Evolutionary conservation across 139 green algal genomes (phyloP), one percentile per base, ranked within the genome.

Genomic region (Tetradesmus obliquus): DNA sequence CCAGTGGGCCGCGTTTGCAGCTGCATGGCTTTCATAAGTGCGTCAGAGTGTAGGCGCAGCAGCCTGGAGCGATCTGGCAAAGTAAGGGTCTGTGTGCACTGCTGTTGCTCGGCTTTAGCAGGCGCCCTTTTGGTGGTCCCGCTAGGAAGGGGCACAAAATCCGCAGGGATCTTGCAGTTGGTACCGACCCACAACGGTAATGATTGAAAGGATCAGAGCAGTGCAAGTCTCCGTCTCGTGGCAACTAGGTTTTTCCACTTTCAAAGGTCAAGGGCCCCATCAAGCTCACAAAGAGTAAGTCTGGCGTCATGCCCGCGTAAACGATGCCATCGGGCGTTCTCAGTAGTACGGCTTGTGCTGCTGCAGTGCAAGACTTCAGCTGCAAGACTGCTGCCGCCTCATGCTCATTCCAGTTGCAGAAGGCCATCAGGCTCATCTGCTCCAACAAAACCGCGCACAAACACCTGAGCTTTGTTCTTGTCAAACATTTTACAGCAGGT

Each of bases 1-100:
- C 84, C 84, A 24, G n/a, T 55, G 57, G 84, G 84, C 84, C 84
- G 84, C 72, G 84, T 88, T 76, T 88, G 84, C 57, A 88, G n/a
- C 58, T 88, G 84, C 57, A 76, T 76, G 66, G 66, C 66, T 76
- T 19, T 76, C 66, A 76, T 76, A 9, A 24, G 15, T 76, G 66
- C 66, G n/a, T 76, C 15, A 3, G 5, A 1, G 66, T 76, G 66
- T 7, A 24, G 2, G 17, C 66, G 66, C 66, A 76, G 66, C 17
- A 17, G 66, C 17, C 5, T 3, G 66, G n/a, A 13, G 66, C 13
- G 66, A 24, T 76, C 66, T 76, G 66, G 66, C 15, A 24, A 76
- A 76, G 66, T 76, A 76, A 76, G 66, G 60, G 66, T 76, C 66
- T 76, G 66, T 76, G 66, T 5, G 66, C 66, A 76, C 17, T 76